A percentile compares a stretch with the other conserved stretches of the same genome.
These are phyloP conservation scores for Melastoma candidum DNA, from an alignment of 441 rosid genomes.

Conservation along the genomic window DNA sequence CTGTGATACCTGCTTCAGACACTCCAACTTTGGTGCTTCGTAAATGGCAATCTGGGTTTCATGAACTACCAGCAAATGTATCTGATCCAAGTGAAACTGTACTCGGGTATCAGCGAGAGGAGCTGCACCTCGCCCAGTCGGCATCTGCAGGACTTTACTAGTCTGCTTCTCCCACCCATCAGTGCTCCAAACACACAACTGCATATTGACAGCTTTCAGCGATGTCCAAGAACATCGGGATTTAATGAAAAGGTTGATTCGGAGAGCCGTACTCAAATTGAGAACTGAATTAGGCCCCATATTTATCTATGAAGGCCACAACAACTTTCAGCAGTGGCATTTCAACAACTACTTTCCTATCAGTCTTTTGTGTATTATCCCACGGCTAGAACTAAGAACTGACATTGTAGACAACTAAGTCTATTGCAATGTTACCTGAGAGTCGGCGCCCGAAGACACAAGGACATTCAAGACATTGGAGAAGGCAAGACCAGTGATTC, in stretches of 20 bases:
- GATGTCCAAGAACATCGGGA: too few species aligned
- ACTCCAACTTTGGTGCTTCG: conserved; percentile 63
- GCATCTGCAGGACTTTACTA: conserved; percentile 51
- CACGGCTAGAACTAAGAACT: too few species aligned
- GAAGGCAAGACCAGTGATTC: conserved; percentile 81
- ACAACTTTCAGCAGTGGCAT: too few species aligned
- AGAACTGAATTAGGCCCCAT: too few species aligned
- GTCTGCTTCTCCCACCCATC: conserved; percentile 95
- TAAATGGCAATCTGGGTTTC: conserved; percentile 71
- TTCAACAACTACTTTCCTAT: too few species aligned
- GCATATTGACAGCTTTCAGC: conserved; percentile 2
- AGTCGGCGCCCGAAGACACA: conserved; percentile 77
- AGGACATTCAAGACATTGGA: conserved; percentile 49
- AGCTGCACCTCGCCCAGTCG: conserved; percentile 37
- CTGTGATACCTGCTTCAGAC: conserved; percentile 46
- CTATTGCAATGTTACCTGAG: conserved; percentile 34
- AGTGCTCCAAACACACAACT: conserved; percentile 74
- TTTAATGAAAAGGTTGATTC: too few species aligned
- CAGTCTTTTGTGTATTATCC: too few species aligned
- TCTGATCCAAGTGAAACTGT: conserved; percentile 64
- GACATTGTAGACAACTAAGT: too few species aligned
- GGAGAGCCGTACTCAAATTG: too few species aligned
- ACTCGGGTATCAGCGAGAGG: conserved; percentile 62
- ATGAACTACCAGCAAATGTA: conserved; percentile 50
- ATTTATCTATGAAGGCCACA: too few species aligned